Conservation (phyloP, 331 rosid genomes). For the Phaseolus coccineus region DNA sequence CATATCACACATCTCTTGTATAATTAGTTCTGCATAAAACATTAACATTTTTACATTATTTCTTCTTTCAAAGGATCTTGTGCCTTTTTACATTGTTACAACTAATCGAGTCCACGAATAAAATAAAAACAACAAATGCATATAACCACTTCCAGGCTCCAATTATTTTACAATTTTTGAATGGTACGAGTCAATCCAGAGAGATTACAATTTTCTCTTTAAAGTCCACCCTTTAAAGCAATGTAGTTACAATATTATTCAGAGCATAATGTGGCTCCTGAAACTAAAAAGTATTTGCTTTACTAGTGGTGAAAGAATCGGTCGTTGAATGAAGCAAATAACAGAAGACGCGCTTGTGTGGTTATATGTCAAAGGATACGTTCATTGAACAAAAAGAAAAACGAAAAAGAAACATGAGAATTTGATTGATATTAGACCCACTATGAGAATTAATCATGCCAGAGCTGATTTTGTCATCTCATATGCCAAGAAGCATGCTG, state of each 20-base stretch:
- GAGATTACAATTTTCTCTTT: not conserved
- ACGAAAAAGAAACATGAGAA: constrained; percentile 25
- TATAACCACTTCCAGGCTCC: too few species aligned
- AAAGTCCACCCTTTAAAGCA: not conserved
- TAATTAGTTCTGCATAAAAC: too few species aligned
- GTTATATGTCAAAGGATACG: not conserved
- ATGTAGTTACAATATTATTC: not conserved
- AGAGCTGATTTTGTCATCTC: constrained; percentile 87
- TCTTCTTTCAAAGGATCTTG: too few species aligned
- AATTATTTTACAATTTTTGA: too few species aligned
- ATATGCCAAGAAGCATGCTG: constrained; percentile 97
- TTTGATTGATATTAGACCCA: constrained; percentile 5
- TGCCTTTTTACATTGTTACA: too few species aligned
- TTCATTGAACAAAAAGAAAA: not conserved
- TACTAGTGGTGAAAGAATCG: constrained; percentile 39
- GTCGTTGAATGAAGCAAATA: constrained; percentile 29
- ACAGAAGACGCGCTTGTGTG: constrained; percentile 10
- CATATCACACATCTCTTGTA: not conserved
- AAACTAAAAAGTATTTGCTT: not conserved
- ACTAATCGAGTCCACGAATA: too few species aligned
- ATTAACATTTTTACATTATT: too few species aligned
- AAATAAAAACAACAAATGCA: too few species aligned
- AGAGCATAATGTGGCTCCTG: not conserved
- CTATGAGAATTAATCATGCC: constrained; percentile 55
- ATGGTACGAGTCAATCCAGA: not conserved